phyloP scores from a whole-genome alignment of 2,329 filamentous ascomycete species.

The Epichloe baconii region DNA sequence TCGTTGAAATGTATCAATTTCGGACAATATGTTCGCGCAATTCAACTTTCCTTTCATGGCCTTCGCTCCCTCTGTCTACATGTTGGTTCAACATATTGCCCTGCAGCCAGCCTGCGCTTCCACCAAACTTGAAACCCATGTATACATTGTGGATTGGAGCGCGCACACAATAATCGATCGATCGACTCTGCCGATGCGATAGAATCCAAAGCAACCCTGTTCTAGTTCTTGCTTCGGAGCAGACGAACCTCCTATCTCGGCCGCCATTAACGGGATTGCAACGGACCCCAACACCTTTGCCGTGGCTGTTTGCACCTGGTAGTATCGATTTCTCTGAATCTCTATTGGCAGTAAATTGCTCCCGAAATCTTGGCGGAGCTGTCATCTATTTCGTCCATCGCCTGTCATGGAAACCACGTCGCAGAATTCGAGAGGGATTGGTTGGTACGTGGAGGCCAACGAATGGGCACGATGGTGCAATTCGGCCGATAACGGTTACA shows the following conservation, averaged over 20 bases:
- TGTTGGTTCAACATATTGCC: background rate
- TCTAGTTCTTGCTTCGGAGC: background rate
- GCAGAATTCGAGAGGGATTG: background rate
- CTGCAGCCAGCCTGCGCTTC: background rate
- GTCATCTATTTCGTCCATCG: background rate
- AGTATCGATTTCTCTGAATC: slow-evolving; percentile 1
- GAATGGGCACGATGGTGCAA: background rate
- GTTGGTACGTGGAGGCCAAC: background rate
- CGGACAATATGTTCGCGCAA: background rate
- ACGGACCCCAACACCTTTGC: background rate
- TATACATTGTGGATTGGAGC: background rate
- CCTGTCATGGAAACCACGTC: background rate
- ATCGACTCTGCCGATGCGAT: background rate
- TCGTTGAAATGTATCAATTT: background rate
- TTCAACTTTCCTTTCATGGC: background rate
- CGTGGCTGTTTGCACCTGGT: background rate
- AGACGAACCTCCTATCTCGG: slow-evolving; percentile 2
- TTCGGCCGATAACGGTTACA: background rate
- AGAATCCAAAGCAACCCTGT: background rate
- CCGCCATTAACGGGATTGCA: background rate
- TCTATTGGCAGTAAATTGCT: slow-evolving; percentile 4
- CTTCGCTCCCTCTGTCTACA: background rate
- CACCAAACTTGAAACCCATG: too few species aligned
- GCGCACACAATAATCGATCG: background rate
- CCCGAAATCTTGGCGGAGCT: background rate